Evolutionary conservation across 2,329 filamentous ascomycete species (phyloP).

Genomic region (Ambrosiella xylebori): DNA sequence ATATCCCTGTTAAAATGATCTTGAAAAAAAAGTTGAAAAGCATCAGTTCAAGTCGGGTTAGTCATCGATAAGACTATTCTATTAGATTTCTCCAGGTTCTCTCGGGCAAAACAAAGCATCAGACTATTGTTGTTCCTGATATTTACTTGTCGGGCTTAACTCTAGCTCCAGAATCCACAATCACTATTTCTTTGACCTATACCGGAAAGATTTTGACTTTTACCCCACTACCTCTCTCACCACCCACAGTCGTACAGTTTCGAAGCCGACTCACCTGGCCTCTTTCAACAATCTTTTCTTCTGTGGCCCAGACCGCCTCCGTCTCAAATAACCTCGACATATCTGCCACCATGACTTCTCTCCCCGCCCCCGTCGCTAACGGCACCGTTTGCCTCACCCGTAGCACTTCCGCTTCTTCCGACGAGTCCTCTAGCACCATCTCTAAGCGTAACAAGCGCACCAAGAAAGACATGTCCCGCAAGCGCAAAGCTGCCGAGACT

Average conservation of each 20-base stretch:
- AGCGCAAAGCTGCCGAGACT: constrained; percentile 20
- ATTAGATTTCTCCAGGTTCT: too few species aligned
- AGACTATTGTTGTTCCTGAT: too few species aligned
- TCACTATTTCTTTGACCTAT: neutral
- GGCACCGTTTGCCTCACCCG: neutral
- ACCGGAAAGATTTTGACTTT: neutral
- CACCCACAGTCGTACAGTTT: neutral
- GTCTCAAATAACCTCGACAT: neutral
- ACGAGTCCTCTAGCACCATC: constrained; percentile 8
- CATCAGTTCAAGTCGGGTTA: too few species aligned
- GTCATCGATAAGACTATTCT: too few species aligned
- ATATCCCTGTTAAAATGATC: too few species aligned
- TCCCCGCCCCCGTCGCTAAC: constrained; percentile 4
- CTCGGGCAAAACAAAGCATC: too few species aligned
- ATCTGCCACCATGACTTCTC: constrained; percentile 5
- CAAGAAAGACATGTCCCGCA: constrained; percentile 12
- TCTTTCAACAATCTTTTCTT: neutral
- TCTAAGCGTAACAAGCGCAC: constrained; percentile 8
- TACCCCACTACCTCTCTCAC: neutral
- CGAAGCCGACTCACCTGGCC: neutral
- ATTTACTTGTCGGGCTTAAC: too few species aligned
- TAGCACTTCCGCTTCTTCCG: constrained; percentile 7
- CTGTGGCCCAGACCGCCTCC: neutral
- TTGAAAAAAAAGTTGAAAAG: too few species aligned
- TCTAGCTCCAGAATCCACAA: too few species aligned